phyloP scores from a whole-genome alignment of 2,329 filamentous ascomycete genomes.

The Arthrobotrys sphaeroides region DNA sequence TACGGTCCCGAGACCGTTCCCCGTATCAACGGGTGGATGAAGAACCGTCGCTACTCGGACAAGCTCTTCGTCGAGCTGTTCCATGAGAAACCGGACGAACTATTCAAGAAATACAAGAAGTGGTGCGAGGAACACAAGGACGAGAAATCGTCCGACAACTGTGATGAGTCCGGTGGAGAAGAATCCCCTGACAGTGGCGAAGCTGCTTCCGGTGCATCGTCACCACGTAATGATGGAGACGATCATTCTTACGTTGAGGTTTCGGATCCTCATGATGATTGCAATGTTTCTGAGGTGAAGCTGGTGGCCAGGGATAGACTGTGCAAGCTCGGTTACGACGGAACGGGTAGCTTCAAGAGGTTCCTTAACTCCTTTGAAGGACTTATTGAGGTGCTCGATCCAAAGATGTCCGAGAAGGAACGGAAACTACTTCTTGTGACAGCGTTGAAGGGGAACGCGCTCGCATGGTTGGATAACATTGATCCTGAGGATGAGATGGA shows the following conservation, averaged over 20 bases:
- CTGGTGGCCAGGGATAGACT: constrained; percentile 41
- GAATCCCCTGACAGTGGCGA: background rate
- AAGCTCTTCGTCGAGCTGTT: constrained; percentile 76
- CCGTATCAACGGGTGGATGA: constrained; percentile 74
- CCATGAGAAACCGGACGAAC: constrained; percentile 70
- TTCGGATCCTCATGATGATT: background rate
- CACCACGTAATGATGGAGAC: constrained; percentile 4
- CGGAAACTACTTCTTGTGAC: constrained; percentile 41
- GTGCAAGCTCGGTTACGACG: constrained; percentile 40
- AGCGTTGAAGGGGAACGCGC: constrained; percentile 25
- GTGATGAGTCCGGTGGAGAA: background rate
- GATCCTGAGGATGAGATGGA: constrained; percentile 37
- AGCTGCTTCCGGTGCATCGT: background rate
- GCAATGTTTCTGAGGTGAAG: constrained; percentile 28
- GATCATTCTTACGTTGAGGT: constrained; percentile 46
- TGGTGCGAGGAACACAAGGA: constrained; percentile 40
- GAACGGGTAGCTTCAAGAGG: constrained; percentile 22
- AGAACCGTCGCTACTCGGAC: constrained; percentile 72
- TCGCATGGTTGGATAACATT: constrained; percentile 26
- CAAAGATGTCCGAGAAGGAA: constrained; percentile 42
- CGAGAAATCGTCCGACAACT: background rate
- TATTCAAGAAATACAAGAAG: constrained; percentile 78
- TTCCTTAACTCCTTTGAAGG: constrained; percentile 44
- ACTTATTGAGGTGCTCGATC: constrained; percentile 36
- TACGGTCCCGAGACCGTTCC: constrained; percentile 71